Evolutionary conservation across 331 rosid genomes (phyloP).

Genomic region (Quercus tomentella): DNA sequence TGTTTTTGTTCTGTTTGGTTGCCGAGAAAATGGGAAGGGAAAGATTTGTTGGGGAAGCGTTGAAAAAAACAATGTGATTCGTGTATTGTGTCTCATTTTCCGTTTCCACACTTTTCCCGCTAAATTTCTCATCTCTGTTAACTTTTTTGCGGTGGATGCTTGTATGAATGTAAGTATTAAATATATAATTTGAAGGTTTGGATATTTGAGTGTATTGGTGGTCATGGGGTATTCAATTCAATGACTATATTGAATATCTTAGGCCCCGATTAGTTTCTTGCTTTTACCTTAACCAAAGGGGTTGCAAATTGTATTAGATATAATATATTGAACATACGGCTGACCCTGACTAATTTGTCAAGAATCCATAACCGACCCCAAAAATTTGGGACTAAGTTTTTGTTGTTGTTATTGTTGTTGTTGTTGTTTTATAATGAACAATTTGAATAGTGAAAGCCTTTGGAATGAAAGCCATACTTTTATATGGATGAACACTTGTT

Average conservation of each 20-base stretch:
- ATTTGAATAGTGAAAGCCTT: too few species aligned
- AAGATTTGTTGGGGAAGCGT: neutral
- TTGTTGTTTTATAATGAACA: too few species aligned
- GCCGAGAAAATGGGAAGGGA: neutral
- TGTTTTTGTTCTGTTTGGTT: neutral
- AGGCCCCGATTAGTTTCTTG: neutral
- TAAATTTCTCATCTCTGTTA: neutral
- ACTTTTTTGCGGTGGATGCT: neutral
- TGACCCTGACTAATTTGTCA: too few species aligned
- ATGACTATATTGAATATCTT: neutral
- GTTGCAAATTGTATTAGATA: neutral
- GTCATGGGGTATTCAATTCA: neutral
- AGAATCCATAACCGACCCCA: fast-evolving
- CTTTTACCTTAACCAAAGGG: neutral
- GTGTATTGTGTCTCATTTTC: neutral
- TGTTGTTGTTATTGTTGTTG: too few species aligned
- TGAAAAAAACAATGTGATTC: neutral
- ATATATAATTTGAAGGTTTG: too few species aligned
- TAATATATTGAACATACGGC: neutral
- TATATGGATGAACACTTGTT: too few species aligned
- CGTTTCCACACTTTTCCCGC: neutral
- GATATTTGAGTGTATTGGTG: neutral
- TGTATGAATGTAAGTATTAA: neutral
- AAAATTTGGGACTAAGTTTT: too few species aligned
- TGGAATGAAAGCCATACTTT: too few species aligned